Evolutionary conservation across 176 grass and related monocot species (phyloP), one percentile per base, ranked within the genome.

Genomic region (Otatea glauca): DNA sequence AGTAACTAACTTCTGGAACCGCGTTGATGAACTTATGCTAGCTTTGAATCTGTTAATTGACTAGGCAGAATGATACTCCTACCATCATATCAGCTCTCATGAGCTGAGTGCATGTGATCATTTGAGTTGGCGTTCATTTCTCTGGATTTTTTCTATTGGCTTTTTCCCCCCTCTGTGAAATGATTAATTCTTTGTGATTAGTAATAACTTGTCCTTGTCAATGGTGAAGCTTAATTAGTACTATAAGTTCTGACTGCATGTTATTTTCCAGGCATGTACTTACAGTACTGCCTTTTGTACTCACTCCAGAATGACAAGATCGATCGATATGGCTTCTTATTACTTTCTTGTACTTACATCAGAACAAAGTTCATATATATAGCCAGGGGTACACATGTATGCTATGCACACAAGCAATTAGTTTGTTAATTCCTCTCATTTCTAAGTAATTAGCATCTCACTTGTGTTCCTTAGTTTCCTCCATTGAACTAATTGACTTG

Each of bases 91-190:
- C 29, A 75, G 49, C 9, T 21, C 50, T 37, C 16, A 20, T 23
- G 21, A 60, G 29, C 5, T 75, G 18, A 55, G 10, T 65, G 42
- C 23, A 49, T 79, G 58, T 5, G 29, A 29, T 1, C 41, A 42
- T 79, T 49, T 49, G 5, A 48, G 42, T 35, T 66, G 43, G n/a
- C 42, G 35, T 51, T 51, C 27, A 68, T 51, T 80, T 74, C 71
- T 53, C 29, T 68, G 12, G 12, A 25, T 10, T 76, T 76, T 59
- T 70, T 70, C 32, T 76, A 34, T 72, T 34, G 4, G 7, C 61
- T 79, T 9, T 27, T 21, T 27, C 4, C 7, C 23, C 58, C 23
- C 56, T 10, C 16, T 43, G 21, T 77, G 2, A 76, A 62, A 56
- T 44, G 5, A 8, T 58, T 8, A 13, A 60, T 24, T 42, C 10